A percentile compares a stretch with the other conserved stretches of the same genome.
Conservation (phyloP, 2,329 filamentous ascomycete species). For the Apiospora arundinis region DNA sequence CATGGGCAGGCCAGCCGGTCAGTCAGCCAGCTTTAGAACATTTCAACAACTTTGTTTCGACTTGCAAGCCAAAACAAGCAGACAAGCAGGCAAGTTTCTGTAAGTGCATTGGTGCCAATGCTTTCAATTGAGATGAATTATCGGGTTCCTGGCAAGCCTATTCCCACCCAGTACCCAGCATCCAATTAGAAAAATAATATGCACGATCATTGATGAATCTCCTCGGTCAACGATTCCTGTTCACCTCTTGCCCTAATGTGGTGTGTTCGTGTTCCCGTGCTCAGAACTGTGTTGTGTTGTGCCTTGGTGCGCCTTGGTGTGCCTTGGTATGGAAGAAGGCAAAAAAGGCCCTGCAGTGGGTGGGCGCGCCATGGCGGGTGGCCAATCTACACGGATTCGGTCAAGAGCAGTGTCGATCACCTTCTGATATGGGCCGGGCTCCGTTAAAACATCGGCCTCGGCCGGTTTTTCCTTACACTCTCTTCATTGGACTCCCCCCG, state of each 20-base stretch:
- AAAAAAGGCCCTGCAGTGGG: conserved; percentile 1
- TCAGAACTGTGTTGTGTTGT: background rate
- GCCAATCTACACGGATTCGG: conserved; percentile 10
- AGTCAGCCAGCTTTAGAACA: background rate
- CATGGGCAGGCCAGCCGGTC: background rate
- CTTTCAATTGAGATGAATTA: background rate
- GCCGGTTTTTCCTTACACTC: conserved; percentile 1
- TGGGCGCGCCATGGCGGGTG: conserved; percentile 1
- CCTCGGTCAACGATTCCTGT: background rate
- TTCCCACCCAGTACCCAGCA: background rate
- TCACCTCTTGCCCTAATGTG: background rate
- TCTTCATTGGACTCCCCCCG: background rate
- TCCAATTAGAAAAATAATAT: background rate
- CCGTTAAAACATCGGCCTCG: conserved; percentile 14
- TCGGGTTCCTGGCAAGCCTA: background rate
- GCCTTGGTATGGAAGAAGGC: conserved; percentile 11
- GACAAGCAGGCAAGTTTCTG: too few species aligned
- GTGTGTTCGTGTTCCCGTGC: too few species aligned
- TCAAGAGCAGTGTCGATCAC: conserved; percentile 10
- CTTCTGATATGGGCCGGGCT: conserved; percentile 1
- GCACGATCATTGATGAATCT: background rate
- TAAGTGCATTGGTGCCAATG: background rate
- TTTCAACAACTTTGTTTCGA: conserved; percentile 5
- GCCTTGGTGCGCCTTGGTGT: conserved; percentile 6
- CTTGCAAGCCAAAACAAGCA: background rate